Evolutionary conservation across 208 protist species (phyloP).

Genomic region (Crithidia acanthocephali): DNA sequence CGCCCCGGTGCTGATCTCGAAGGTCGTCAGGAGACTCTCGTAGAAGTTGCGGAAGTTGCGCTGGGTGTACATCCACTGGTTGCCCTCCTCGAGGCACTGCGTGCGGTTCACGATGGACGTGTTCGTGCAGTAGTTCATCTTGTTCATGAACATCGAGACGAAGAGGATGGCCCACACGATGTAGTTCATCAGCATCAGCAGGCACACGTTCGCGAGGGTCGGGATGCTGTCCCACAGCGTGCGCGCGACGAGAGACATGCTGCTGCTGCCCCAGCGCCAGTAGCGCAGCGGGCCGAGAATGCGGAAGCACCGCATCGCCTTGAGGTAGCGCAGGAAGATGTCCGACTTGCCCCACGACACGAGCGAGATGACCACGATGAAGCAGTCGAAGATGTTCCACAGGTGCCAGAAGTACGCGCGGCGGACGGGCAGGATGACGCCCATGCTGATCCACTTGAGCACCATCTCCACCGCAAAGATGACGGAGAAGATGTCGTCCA

Average conservation of each 20-base stretch:
- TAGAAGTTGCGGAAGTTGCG: slow-evolving; percentile 93
- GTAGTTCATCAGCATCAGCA: slow-evolving; percentile 91
- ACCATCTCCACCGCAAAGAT: slow-evolving; percentile 90
- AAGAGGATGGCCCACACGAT: slow-evolving; percentile 94
- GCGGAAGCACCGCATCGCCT: slow-evolving; percentile 86
- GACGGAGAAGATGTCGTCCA: slow-evolving; percentile 87
- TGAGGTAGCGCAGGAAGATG: slow-evolving; percentile 71
- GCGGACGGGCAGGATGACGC: slow-evolving; percentile 74
- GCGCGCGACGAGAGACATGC: slow-evolving; percentile 65
- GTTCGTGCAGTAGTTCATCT: slow-evolving; percentile 81
- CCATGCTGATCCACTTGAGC: slow-evolving; percentile 87
- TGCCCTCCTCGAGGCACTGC: slow-evolving; percentile 38
- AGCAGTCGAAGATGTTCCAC: slow-evolving; percentile 92
- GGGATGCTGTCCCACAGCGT: slow-evolving; percentile 85
- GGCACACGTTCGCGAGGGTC: slow-evolving; percentile 79
- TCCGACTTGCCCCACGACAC: slow-evolving; percentile 54
- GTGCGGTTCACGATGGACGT: slow-evolving; percentile 44
- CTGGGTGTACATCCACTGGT: slow-evolving; percentile 45
- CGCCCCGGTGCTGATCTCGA: slow-evolving; percentile 91
- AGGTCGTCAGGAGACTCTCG: slow-evolving; percentile 88
- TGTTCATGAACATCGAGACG: slow-evolving; percentile 90
- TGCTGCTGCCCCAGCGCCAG: slow-evolving; percentile 54
- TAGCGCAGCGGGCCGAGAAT: slow-evolving; percentile 75
- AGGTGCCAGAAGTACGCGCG: slow-evolving; percentile 88
- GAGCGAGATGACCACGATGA: slow-evolving; percentile 89